Percentiles rank a stretch among this genome's conserved stretches.
Evolutionary conservation across 129 eudicot species (phyloP).

Genomic region (Lonicera japonica): DNA sequence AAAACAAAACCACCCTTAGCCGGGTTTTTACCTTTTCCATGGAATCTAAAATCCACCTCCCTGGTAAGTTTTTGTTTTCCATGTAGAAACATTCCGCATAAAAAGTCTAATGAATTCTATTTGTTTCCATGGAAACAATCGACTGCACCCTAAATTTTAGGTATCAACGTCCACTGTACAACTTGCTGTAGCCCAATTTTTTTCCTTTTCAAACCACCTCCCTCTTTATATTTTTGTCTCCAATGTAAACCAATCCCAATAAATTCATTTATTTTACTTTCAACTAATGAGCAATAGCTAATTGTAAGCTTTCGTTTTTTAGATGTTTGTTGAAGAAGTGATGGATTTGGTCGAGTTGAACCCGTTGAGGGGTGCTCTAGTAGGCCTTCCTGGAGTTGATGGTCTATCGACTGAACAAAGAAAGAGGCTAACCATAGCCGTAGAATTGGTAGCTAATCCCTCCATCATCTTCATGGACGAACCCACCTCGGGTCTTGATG

Average conservation of each 20-base stretch:
- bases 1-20: not conserved
- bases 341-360: slow-evolving; percentile 51
- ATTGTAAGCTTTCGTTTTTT: slow-evolving; percentile 1
- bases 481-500: slow-evolving; percentile 63
- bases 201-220: not conserved
- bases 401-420: slow-evolving; percentile 63
- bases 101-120: not conserved
- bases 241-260: too few species aligned
- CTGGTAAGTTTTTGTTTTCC: not conserved
- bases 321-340: slow-evolving; percentile 61
- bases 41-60: too few species aligned
- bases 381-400: slow-evolving; percentile 56
- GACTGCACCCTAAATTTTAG: too few species aligned
- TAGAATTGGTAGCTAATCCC: slow-evolving; percentile 56
- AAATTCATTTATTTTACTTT: too few species aligned
- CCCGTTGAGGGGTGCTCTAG: slow-evolving; percentile 33
- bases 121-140: not conserved
- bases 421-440: slow-evolving; percentile 57
- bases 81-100: not conserved
- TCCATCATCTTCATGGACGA: slow-evolving; percentile 66
- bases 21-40: not conserved
- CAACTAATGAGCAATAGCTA: not conserved
- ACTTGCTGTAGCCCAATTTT: not conserved
- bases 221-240: too few species aligned
- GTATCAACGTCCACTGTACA: too few species aligned